Evolutionary conservation across 23 red algal species (phyloP), one percentile per base, ranked within the genome.

Genomic region (Cyanidium caldarium): DNA sequence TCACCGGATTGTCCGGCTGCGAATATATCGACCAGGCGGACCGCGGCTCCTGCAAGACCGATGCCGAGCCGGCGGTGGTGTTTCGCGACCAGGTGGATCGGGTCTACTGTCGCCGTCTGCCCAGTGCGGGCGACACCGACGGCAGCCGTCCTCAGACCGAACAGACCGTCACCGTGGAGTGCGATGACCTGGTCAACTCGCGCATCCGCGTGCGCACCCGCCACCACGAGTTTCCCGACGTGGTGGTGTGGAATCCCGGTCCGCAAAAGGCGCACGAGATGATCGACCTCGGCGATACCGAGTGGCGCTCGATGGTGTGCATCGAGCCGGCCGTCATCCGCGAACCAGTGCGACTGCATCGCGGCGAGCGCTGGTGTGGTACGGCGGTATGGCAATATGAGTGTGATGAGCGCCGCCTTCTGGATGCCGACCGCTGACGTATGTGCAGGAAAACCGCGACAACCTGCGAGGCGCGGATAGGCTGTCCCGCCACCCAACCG

Each of bases 211-310:
- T 46, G 19, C 39, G 71, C 19, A 35, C 13, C 7, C 70, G 73
- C 34, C 34, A 66, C 2, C 69, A 85, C 35, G 40, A 44, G 12
- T 70, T 94, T 38, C 80, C 80, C 65, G 87, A 94, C 26, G 73
- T 72, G 14, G 80, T 94, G 36, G 76, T 94, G 12, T 94, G 87
- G 87, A 94, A 94, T 56, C 87, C 87, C n/a, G 45, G 78, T 34
- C 42, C 78, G 34, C 80, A 85, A 39, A 94, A 94, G 65, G 40
- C 80, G 1, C 51, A 74, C 38, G 80, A 66, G 1, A 26, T 94
- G 61, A 46, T 73, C 2, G 87, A 94, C 56, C 71, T 94, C 73
- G 69, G 71, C 0, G 75, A 94, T 69, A 71, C 76, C 40, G 87
- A 42, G 13, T 94, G 87, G 87, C 70, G 72, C 34, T 45, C 72